Percentiles rank a stretch among this genome's conserved stretches.
Evolutionary conservation across 148 eudicot genomes (phyloP).

Genomic region (Rhododendron simsii): DNA sequence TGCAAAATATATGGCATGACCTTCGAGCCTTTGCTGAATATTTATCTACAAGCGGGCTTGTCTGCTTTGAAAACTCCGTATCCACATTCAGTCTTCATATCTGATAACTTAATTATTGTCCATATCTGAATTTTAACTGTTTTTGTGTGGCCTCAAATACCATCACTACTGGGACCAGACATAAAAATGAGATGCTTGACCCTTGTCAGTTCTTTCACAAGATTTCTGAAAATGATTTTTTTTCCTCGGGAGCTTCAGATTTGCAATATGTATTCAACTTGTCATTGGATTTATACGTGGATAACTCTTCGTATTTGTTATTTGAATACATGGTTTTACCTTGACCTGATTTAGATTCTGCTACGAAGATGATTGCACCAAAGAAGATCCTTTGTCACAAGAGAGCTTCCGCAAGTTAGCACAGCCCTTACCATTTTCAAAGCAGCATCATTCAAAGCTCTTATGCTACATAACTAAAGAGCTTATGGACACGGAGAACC

Average conservation of each 20-base stretch:
- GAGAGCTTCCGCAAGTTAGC: slow-evolving; percentile 95
- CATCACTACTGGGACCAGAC: neutral
- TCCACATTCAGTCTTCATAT: slow-evolving; percentile 35
- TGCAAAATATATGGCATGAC: slow-evolving; percentile 94
- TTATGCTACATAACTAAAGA: slow-evolving; percentile 96
- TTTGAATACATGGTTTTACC: slow-evolving; percentile 22
- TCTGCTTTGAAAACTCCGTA: slow-evolving; percentile 99
- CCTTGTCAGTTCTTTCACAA: neutral
- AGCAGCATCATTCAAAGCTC: slow-evolving; percentile 98
- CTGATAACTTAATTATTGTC: neutral
- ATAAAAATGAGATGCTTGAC: neutral
- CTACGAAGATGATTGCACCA: slow-evolving; percentile 86
- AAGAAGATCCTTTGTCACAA: slow-evolving; percentile 93
- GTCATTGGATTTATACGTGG: neutral
- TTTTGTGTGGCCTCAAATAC: neutral
- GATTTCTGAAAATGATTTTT: neutral
- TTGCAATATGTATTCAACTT: neutral
- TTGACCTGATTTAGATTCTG: slow-evolving; percentile 73
- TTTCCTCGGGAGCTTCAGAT: neutral
- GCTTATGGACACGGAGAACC: slow-evolving; percentile 98
- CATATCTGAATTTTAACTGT: neutral
- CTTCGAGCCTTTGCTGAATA: slow-evolving; percentile 83
- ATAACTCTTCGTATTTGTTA: neutral
- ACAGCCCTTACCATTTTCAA: slow-evolving; percentile 74
- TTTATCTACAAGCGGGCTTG: slow-evolving; percentile 92